Conservation (phyloP, 208 protist species). For the Trypanosoma vivax region DNA sequence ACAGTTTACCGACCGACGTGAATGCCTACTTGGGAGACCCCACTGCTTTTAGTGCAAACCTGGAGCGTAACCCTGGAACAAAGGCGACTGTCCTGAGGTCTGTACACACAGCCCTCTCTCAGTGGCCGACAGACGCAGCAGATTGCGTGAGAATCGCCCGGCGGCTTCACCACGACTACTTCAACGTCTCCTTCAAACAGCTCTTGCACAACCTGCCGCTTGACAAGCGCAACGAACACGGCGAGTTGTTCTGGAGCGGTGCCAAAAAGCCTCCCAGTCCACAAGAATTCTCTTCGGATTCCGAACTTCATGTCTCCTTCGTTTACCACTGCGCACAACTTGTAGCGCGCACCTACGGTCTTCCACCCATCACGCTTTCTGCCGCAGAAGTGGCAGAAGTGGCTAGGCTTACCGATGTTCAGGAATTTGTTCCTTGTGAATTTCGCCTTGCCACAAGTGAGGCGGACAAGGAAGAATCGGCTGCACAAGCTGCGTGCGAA, state of each 20-base stretch:
- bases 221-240: slow-evolving; percentile 91
- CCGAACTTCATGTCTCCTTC: slow-evolving; percentile 59
- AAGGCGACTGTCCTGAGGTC: slow-evolving; percentile 52
- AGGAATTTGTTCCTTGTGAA: slow-evolving; percentile 57
- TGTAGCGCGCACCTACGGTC: slow-evolving; percentile 54
- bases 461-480: slow-evolving; percentile 33
- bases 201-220: slow-evolving; percentile 97
- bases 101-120: slow-evolving; percentile 65
- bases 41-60: slow-evolving; percentile 37
- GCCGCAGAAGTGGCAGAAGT: slow-evolving; percentile 31
- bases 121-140: slow-evolving; percentile 74
- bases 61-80: slow-evolving; percentile 72
- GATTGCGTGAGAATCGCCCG: slow-evolving; percentile 95
- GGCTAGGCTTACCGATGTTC: slow-evolving; percentile 38
- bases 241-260: slow-evolving; percentile 90
- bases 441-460: slow-evolving; percentile 74
- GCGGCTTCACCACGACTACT: slow-evolving; percentile 93
- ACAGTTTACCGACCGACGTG: slow-evolving; percentile 60
- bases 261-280: slow-evolving; percentile 86
- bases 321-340: slow-evolving; percentile 77
- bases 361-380: slow-evolving; percentile 32
- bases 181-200: slow-evolving; percentile 93
- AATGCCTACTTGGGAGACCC: slow-evolving; percentile 83
- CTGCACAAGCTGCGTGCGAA: slow-evolving; percentile 24
- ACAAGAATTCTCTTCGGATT: slow-evolving; percentile 50